Base-by-base conservation (phyloP, 345 rosid genomes). In the Erucastrum elatum region DNA sequence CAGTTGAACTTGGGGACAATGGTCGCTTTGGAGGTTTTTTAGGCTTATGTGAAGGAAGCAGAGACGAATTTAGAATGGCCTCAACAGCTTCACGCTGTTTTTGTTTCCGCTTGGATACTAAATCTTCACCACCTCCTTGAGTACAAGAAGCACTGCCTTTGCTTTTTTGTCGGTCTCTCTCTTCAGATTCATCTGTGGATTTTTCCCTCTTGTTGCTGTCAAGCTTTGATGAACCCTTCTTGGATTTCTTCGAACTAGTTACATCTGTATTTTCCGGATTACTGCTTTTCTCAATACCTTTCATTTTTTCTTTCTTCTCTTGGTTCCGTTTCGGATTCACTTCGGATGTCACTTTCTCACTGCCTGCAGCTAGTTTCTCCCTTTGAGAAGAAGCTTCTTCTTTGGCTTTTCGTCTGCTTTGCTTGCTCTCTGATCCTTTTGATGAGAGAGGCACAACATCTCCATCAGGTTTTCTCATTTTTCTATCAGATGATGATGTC, bases 71-170 rank as follows among this genome's bases (percentile, higher is more conserved):
- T 71, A 95, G 92, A 86, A 95, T 89, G 51, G 98, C 98, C 66
- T 87, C 91, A 79, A 91, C 96, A 75, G 92, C 96, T 82, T 91
- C 92, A 16, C 98, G 91, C 72, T 93, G 90, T 39, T 86, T 84
- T 82, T 86, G 85, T 82, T 91, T 93, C 74, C 97, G 85, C 84
- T 89, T 88, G 11, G 86, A 67, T 63, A 84, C 81, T 17, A 87
- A 46, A 83, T 89, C 90, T 53, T 80, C 81, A 79, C 75, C 83
- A 79, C 83, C 75, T 33, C 84, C 85, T 35, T 35, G 79, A 78
- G 55, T 83, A 70, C 87, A 73, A 77, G 56, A 70, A 82, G 46
- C 82, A 67, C 25, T 72, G 67, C 83, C 56, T 66, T 44, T 71
- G 27, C 68, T 81, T 49, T 21, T 72, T 33, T 69, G 85, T 33